Evolutionary conservation across 2,329 filamentous ascomycete species (phyloP).

Genomic region (Microsporum canis): DNA sequence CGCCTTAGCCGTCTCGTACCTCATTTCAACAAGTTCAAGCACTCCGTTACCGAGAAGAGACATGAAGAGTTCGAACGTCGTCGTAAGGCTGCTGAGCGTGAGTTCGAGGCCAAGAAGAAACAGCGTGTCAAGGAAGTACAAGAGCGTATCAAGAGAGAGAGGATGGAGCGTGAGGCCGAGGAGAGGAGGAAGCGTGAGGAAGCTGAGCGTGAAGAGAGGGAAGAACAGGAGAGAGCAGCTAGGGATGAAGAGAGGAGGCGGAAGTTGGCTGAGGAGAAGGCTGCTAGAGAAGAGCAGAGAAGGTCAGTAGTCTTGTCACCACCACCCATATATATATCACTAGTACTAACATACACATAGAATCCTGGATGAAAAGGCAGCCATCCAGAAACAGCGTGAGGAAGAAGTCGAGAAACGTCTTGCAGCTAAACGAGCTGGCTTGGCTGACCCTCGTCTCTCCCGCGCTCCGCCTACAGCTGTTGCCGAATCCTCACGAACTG

Average conservation of each 20-base stretch:
- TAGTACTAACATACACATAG: constrained; percentile 29
- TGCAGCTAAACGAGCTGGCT: constrained; percentile 35
- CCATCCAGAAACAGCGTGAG: constrained; percentile 65
- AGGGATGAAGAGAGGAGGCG: constrained; percentile 70
- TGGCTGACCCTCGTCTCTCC: constrained; percentile 42
- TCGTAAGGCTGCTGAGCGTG: constrained; percentile 78
- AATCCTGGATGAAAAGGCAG: constrained; percentile 51
- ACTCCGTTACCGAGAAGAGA: constrained; percentile 71
- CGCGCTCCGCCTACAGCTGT: constrained; percentile 31
- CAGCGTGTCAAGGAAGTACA: constrained; percentile 78
- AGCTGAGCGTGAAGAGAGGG: constrained; percentile 66
- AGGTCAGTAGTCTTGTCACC: constrained; percentile 34
- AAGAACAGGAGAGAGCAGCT: constrained; percentile 74
- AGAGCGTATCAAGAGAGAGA: constrained; percentile 72
- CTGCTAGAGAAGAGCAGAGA: constrained; percentile 47
- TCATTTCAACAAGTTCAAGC: constrained; percentile 73
- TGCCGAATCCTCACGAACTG: constrained; percentile 37
- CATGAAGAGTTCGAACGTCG: constrained; percentile 94
- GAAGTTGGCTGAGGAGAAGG: constrained; percentile 60
- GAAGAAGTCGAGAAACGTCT: constrained; percentile 74
- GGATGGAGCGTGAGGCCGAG: constrained; percentile 70
- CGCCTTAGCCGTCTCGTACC: constrained; percentile 74
- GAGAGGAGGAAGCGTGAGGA: constrained; percentile 70
- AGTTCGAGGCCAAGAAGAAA: constrained; percentile 84
- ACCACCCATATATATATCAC: constrained; percentile 22